phyloP scores from a whole-genome alignment of 2,329 filamentous ascomycete genomes.

The Gaeumannomyces tritici region DNA sequence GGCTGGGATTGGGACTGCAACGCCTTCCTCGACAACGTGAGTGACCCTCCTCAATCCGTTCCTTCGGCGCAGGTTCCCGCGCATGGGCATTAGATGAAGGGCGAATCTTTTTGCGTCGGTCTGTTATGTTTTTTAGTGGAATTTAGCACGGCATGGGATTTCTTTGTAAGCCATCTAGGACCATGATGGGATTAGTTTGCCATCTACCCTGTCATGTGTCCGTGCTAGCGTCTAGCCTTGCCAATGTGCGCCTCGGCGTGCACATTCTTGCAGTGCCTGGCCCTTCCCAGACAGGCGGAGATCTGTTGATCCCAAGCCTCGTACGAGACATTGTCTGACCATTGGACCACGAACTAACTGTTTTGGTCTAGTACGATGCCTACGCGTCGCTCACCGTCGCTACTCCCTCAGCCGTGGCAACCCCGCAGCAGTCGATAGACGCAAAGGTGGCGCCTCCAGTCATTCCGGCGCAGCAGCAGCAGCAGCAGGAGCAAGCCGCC shows the following conservation, averaged over 20 bases:
- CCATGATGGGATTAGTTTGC: not conserved
- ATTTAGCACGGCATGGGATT: not conserved
- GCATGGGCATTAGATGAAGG: slow-evolving; percentile 15
- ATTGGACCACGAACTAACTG: not conserved
- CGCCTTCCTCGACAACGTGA: slow-evolving; percentile 78
- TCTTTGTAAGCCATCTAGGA: not conserved
- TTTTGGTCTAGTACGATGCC: slow-evolving; percentile 33
- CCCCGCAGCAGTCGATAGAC: slow-evolving; percentile 11
- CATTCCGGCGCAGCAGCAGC: not conserved
- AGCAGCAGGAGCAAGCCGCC: slow-evolving; percentile 15
- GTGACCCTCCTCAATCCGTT: slow-evolving; percentile 26
- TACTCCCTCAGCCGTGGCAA: slow-evolving; percentile 12
- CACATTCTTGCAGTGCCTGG: not conserved
- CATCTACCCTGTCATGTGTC: not conserved
- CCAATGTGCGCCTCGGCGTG: not conserved
- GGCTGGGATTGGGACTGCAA: slow-evolving; percentile 99
- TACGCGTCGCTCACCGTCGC: slow-evolving; percentile 25
- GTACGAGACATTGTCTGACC: not conserved
- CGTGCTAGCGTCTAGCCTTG: not conserved
- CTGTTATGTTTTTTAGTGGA: not conserved
- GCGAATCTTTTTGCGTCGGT: not conserved
- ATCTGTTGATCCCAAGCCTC: not conserved
- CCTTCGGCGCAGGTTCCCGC: slow-evolving; percentile 25
- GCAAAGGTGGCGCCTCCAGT: slow-evolving; percentile 8
- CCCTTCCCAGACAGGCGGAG: not conserved